Evolutionary conservation across 106 monocot genomes (phyloP), one percentile per base, ranked within the genome.

Genomic region (Iris macrosiphon): DNA sequence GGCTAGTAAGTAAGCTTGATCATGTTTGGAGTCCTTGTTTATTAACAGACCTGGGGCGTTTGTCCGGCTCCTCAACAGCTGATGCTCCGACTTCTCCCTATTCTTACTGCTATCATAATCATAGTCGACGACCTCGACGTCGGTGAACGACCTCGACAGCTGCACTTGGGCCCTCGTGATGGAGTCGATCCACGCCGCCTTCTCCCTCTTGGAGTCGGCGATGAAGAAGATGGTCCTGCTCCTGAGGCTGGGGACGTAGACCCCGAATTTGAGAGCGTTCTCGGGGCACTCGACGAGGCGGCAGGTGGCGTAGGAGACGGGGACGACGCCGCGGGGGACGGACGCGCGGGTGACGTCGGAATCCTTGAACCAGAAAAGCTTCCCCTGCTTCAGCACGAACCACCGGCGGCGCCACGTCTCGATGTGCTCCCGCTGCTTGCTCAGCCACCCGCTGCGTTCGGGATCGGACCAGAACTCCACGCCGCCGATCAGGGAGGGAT

Each of bases 331-430:
- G 4, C 80, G 71, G 6, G 80, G 71, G 24, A 67, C 63, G 20
- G 80, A 81, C 32, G 71, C 65, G 28, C 75, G 75, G 42, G 66
- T 81, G 37, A 81, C 61, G 2, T 2, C 7, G 19, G 62, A 18
- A 8, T 81, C 80, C 71, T 81, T 81, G 71, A 81, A 81, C 80
- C 80, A 81, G 67, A 81, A 81, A 46, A 81, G 80, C 75, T 66
- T 75, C 34, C 80, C 80, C 39, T 67, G 80, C 67, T 81, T 81
- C 45, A 81, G 75, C 35, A 81, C 80, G 71, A 81, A 81, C 80
- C 80, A 81, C 6, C 80, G 65, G 32, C 75, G 71, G 28, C 80
- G 65, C 80, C 80, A 81, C 22, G 80, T 75, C 71, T 81, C 75
- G 55, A 81, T 75, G 75, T 81, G 75, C 66, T 81, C 75, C 29